phyloP scores from a whole-genome alignment of 768 basidiomycete genomes.

The Paxillus involutus region DNA sequence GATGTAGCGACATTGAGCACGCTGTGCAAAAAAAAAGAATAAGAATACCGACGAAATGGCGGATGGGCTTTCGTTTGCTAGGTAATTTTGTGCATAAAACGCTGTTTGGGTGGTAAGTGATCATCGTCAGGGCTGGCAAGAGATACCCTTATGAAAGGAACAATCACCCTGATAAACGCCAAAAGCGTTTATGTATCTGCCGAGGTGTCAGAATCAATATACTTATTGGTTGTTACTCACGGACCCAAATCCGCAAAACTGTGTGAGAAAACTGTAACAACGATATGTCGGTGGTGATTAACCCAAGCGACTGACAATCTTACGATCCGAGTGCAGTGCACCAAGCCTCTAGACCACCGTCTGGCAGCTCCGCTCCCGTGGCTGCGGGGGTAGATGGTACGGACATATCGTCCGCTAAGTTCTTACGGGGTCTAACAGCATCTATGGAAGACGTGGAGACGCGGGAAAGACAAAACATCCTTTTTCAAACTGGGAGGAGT shows the following conservation, averaged over 20 bases:
- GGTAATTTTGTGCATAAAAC: conserved; percentile 20
- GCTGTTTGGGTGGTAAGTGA: conserved; percentile 4
- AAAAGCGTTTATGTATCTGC: conserved; percentile 20
- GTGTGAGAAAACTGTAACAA: conserved; percentile 22
- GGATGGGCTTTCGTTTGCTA: conserved; percentile 21
- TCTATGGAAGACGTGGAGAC: neutral
- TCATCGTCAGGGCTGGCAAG: neutral
- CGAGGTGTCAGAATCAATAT: neutral
- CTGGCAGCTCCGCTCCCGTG: neutral
- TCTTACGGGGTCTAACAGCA: neutral
- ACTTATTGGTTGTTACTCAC: neutral
- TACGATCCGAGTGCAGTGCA: conserved; percentile 28
- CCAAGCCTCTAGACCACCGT: conserved; percentile 20
- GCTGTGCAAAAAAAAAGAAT: too few relatives aligned
- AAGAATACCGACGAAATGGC: conserved; percentile 3
- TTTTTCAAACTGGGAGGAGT: neutral
- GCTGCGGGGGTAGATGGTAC: neutral
- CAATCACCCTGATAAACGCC: conserved; percentile 28
- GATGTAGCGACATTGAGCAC: too few relatives aligned
- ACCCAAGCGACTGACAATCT: neutral
- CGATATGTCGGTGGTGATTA: neutral
- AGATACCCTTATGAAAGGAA: neutral
- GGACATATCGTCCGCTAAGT: neutral
- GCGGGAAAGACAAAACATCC: neutral
- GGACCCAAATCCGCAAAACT: conserved; percentile 28